These are phyloP conservation scores for Stephania yunnanensis DNA, from an alignment of 164 flowering plant genomes.

Conservation along the genomic window DNA sequence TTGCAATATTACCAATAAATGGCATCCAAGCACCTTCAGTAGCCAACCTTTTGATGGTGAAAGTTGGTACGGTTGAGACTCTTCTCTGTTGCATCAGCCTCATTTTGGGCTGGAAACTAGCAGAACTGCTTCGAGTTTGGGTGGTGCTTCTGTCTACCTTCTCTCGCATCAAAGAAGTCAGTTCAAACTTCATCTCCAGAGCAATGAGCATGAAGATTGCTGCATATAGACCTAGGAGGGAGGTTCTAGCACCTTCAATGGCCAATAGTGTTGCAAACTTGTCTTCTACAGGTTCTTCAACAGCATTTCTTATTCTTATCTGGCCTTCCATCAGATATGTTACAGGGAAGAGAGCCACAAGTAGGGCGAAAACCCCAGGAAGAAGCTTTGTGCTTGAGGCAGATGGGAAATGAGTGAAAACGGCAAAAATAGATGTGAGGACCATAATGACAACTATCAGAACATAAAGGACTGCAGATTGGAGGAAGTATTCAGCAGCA, in stretches of 20 bases:
- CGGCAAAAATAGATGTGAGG: conserved; percentile 76
- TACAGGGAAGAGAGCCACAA: conserved; percentile 96
- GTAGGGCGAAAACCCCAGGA: conserved; percentile 92
- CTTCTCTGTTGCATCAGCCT: conserved; percentile 84
- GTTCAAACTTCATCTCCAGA: conserved; percentile 84
- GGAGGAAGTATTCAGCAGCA: conserved; percentile 86
- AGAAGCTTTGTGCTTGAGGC: conserved; percentile 84
- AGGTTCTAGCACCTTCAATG: conserved; percentile 92
- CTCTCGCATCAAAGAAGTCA: conserved; percentile 74
- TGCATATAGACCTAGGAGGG: conserved; percentile 92
- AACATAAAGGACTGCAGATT: conserved; percentile 60
- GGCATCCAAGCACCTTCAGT: conserved; percentile 99
- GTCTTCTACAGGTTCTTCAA: conserved; percentile 45
- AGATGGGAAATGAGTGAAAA: conserved; percentile 93
- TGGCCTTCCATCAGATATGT: conserved; percentile 93
- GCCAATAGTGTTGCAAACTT: conserved; percentile 68
- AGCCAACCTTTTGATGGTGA: conserved; percentile 80
- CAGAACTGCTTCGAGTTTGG: conserved; percentile 34
- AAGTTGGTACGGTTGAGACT: conserved; percentile 54
- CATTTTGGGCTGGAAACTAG: conserved; percentile 49
- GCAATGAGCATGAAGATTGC: conserved; percentile 94
- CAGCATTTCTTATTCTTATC: conserved; percentile 47
- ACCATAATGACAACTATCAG: conserved; percentile 77
- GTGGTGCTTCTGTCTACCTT: conserved; percentile 54
- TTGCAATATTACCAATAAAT: conserved; percentile 92